A percentile compares a stretch with the other conserved stretches of the same genome.
Evolutionary conservation across 352 stramenopile species (phyloP).

Genomic region (Globisporangium recalcitrans): DNA sequence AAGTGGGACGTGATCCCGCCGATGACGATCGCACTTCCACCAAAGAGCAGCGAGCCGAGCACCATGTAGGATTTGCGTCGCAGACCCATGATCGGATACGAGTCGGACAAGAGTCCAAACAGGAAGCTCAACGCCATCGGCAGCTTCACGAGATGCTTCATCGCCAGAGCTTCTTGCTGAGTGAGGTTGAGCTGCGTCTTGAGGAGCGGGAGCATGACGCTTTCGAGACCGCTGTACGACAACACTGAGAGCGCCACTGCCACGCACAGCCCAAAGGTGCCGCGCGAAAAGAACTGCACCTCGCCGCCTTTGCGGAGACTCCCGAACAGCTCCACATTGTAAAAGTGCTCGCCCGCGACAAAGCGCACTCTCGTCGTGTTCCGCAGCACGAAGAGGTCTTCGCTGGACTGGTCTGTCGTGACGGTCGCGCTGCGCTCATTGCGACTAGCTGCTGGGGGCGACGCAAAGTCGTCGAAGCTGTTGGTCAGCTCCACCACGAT

Average conservation of each 20-base stretch:
- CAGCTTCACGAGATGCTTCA: conserved; percentile 28
- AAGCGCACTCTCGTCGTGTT: conserved; percentile 28
- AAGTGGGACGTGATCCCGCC: conserved; percentile 13
- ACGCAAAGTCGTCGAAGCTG: conserved; percentile 3
- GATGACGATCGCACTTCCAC: conserved; percentile 15
- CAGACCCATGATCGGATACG: conserved; percentile 23
- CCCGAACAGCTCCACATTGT: conserved; percentile 36
- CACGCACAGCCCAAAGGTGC: conserved; percentile 19
- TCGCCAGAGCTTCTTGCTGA: conserved; percentile 16
- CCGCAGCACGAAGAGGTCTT: conserved; percentile 6
- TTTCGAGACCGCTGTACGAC: conserved; percentile 19
- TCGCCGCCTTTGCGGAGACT: conserved; percentile 25
- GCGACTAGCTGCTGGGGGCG: not conserved
- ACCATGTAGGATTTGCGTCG: conserved; percentile 36
- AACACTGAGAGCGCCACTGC: conserved; percentile 22
- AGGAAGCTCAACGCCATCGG: conserved; percentile 32
- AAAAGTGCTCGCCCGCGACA: conserved; percentile 61
- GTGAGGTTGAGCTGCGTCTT: conserved; percentile 16
- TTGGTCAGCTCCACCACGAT: conserved; percentile 11
- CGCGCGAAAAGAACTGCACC: conserved; percentile 27
- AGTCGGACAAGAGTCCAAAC: conserved; percentile 30
- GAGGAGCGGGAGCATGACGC: conserved; percentile 17
- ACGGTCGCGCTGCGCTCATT: conserved; percentile 1
- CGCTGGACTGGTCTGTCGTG: conserved; percentile 3
- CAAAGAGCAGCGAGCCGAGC: conserved; percentile 24